These are phyloP conservation scores for Limtongia smithiae DNA, from an alignment of 805 yeast genomes.

Conservation along the genomic window DNA sequence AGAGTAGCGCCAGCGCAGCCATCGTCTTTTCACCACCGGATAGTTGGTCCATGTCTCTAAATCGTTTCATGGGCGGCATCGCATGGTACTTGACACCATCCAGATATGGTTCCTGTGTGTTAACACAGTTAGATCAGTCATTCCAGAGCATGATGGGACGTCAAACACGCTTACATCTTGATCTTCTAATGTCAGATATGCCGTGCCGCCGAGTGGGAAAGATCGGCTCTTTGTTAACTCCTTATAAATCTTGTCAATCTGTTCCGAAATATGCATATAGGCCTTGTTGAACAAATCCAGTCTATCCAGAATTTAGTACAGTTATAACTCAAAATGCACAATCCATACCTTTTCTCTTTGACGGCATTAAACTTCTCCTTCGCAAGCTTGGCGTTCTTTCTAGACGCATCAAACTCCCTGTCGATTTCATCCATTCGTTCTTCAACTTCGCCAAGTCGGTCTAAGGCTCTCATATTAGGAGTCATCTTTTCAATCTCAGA, in stretches of 20 bases:
- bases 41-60: constrained; percentile 83
- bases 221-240: constrained; percentile 73
- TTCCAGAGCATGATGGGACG: no score
- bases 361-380: constrained; percentile 56
- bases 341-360: constrained; percentile 50
- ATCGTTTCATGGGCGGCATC: constrained; percentile 93
- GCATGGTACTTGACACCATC: constrained; percentile 87
- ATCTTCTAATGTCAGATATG: constrained; percentile 78
- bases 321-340: not conserved
- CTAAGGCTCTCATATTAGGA: constrained; percentile 80
- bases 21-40: constrained; percentile 97
- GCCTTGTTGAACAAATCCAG: constrained; percentile 62
- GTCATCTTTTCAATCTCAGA: constrained; percentile 46
- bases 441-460: constrained; percentile 68
- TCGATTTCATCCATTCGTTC: constrained; percentile 58
- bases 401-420: constrained; percentile 57
- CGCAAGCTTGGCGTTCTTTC: constrained; percentile 56
- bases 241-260: constrained; percentile 74
- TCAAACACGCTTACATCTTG: constrained; percentile 48
- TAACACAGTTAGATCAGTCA: no score
- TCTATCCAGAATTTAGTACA: constrained; percentile 8
- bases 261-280: constrained; percentile 67
- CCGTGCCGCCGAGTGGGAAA: constrained; percentile 88
- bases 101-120: constrained; percentile 72
- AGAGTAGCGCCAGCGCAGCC: constrained; percentile 89